Percentiles rank a stretch among this genome's conserved stretches.
Evolutionary conservation across 2,329 filamentous ascomycete genomes (phyloP).

Genomic region (Ceratocystis papillata): DNA sequence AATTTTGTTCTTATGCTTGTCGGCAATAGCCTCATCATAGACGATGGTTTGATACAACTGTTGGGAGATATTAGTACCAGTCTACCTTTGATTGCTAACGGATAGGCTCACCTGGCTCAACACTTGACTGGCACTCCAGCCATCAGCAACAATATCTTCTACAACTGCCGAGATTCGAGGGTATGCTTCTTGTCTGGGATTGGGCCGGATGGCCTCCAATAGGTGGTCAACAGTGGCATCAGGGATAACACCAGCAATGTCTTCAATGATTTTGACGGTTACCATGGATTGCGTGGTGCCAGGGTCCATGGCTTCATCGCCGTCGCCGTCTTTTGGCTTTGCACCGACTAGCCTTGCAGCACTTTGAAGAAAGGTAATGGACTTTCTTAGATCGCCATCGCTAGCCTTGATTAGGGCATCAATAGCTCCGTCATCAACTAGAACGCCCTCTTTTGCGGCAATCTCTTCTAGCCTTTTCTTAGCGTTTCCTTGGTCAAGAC

Average conservation of each 20-base stretch:
- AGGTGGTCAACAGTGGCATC: constrained; percentile 58
- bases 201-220: constrained; percentile 64
- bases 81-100: constrained; percentile 15
- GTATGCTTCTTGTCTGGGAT: constrained; percentile 54
- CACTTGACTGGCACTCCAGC: constrained; percentile 89
- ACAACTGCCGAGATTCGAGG: constrained; percentile 65
- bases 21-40: constrained; percentile 71
- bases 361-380: constrained; percentile 91
- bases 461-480: constrained; percentile 71
- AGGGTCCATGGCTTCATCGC: constrained; percentile 52
- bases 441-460: constrained; percentile 65
- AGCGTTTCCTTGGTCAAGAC: constrained; percentile 76
- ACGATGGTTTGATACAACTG: constrained; percentile 74
- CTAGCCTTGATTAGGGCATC: constrained; percentile 77
- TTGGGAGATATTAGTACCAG: constrained; percentile 25
- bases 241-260: constrained; percentile 93
- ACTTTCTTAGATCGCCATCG: constrained; percentile 89
- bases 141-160: constrained; percentile 85
- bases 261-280: constrained; percentile 71
- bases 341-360: constrained; percentile 80
- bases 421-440: constrained; percentile 64
- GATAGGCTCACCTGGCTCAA: constrained; percentile 55
- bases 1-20: constrained; percentile 82
- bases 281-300: constrained; percentile 45
- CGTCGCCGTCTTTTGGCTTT: constrained; percentile 40